Evolutionary conservation across 1,284 basidiomycete species (phyloP), one percentile per base, ranked within the genome.

Genomic region (Pulveroboletus sp.): DNA sequence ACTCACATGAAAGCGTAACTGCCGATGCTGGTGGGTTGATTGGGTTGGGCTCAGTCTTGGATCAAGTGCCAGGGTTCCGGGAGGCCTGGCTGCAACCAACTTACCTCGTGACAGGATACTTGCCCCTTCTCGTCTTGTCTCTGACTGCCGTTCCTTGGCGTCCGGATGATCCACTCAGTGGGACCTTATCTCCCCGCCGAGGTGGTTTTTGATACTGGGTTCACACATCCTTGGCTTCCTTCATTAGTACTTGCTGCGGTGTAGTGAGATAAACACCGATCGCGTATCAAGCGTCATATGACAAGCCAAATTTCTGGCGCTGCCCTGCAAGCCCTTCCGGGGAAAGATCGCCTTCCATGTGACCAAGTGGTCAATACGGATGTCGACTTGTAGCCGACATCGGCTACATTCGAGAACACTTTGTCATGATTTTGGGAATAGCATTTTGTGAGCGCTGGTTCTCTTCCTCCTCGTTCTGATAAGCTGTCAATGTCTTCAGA

Each of bases 91-190:
- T 45, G 77, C 74, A 4, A 76, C 77, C 15, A 78, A 81, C 59
- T 74, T 84, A 3, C 76, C 82, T 15, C 72, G 87, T 21, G 82
- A 88, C 70, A 78, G 78, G 19, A 84, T 89, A 58, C 89, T 89
- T 67, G 68, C 73, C 17, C 70, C 21, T 24, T 8, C 74, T 79
- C 21, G 76, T 82, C 7, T 78, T 83, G 0, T 84, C 86, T 65
- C 79, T 69, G 61, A 70, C 89, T 48, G 79, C 83, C 1, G 71
- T 87, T 59, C 73, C 79, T 44, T 71, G 78, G 39, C 78, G 82
- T 45, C 50, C 65, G 66, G 74, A 78, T 59, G 73, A 74, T 49
- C 75, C 76, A 16, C 29, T 16, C 16, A 37, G 72, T 68, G 0
- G 72, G 78, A 24, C 66, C 65, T 6, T 79, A 76, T 58, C 67